Conservation (phyloP, 306 rosid species). For the Pyrus pyrifolia region DNA sequence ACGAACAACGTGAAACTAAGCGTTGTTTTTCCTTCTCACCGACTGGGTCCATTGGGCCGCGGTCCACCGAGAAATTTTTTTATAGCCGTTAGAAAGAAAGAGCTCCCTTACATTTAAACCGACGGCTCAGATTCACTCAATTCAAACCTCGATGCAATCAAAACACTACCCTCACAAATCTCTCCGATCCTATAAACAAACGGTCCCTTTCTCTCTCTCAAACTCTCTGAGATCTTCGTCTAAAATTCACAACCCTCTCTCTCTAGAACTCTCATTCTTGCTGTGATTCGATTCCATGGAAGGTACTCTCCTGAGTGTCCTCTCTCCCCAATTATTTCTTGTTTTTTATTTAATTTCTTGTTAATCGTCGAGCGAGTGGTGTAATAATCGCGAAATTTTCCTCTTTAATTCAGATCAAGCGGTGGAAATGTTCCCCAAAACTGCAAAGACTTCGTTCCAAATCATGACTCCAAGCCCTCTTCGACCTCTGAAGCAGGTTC, state of each 20-base stretch:
- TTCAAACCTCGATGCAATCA: no score
- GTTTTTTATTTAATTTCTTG: not conserved
- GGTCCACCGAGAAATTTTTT: no score
- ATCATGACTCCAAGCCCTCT: not conserved
- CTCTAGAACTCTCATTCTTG: not conserved
- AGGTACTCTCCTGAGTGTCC: conserved; percentile 19
- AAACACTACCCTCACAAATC: no score
- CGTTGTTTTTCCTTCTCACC: no score
- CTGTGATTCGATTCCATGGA: conserved; percentile 32
- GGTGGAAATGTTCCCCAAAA: conserved; percentile 11
- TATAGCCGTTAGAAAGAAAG: not conserved
- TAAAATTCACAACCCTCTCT: conserved; percentile 6
- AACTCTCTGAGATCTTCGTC: not conserved
- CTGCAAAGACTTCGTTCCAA: conserved; percentile 8
- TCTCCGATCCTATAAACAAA: no score
- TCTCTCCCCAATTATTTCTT: conserved; percentile 1
- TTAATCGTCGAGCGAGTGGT: not conserved
- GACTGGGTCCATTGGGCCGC: no score
- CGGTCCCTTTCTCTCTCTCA: no score
- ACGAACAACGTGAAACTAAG: no score
- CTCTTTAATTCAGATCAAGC: conserved; percentile 2
- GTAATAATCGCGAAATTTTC: not conserved
- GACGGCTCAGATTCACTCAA: no score
- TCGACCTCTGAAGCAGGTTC: conserved; percentile 26
- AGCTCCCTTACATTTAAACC: not conserved